Conservation (phyloP, 2,329 filamentous ascomycete species). For the Calonectria hongkongensis region DNA sequence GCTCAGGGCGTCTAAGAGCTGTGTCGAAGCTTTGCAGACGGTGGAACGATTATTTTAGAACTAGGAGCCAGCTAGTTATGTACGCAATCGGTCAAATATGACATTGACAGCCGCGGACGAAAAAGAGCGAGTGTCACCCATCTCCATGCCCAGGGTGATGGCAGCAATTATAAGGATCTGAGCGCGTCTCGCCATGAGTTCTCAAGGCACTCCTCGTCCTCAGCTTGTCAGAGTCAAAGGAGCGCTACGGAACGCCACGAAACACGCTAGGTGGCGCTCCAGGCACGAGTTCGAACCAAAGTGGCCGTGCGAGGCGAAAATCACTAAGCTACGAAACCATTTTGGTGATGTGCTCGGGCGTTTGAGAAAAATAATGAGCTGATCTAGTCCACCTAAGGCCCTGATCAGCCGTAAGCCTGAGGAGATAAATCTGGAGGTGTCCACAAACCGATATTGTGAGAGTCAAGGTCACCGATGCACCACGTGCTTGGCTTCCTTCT, state of each 20-base stretch:
- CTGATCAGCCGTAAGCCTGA: too few relatives aligned
- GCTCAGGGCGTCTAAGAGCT: not conserved
- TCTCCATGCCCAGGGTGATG: not conserved
- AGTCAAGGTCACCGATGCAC: too few relatives aligned
- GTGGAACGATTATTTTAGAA: not conserved
- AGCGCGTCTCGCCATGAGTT: not conserved
- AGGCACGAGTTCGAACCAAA: not conserved
- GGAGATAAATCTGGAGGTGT: too few relatives aligned
- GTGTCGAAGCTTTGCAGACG: not conserved
- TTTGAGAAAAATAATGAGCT: constrained; percentile 5
- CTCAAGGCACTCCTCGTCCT: not conserved
- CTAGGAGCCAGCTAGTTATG: not conserved
- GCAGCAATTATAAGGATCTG: not conserved
- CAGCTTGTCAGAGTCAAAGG: not conserved
- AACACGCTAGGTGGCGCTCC: constrained; percentile 3
- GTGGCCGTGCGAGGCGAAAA: not conserved
- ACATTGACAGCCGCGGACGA: not conserved
- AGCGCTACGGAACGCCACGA: constrained; percentile 12
- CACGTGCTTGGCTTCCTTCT: too few relatives aligned
- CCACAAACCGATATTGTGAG: too few relatives aligned
- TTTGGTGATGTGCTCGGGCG: not conserved
- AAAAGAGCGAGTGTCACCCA: not conserved
- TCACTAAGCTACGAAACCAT: not conserved
- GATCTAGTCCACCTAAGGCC: not conserved
- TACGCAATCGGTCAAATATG: not conserved